Evolutionary conservation across 2,329 filamentous ascomycete genomes (phyloP).

Genomic region (Coleophoma eucalyptorum): DNA sequence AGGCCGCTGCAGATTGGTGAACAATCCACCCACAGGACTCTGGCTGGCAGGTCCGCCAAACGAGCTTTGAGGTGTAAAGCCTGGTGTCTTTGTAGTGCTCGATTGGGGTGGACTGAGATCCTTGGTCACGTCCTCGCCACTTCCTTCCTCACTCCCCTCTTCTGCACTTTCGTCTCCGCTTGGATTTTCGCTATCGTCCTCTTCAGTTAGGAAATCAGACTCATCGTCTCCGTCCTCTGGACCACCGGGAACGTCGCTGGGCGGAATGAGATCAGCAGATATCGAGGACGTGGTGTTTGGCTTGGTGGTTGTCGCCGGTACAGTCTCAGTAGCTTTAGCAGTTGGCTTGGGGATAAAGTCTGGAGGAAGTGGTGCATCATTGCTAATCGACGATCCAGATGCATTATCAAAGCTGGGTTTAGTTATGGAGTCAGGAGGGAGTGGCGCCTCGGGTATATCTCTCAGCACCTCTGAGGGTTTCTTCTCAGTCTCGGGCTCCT

Average conservation of each 20-base stretch:
- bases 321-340: conserved; percentile 6
- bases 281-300: conserved; percentile 10
- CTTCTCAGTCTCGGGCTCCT: conserved; percentile 17
- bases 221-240: conserved; percentile 25
- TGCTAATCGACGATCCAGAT: conserved; percentile 35
- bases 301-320: conserved; percentile 1
- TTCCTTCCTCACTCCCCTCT: conserved; percentile 40
- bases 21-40: conserved; percentile 24
- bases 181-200: conserved; percentile 29
- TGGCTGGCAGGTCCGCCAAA: conserved; percentile 47
- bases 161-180: conserved; percentile 35
- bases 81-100: conserved; percentile 40
- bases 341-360: conserved; percentile 24
- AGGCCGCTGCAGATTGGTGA: conserved; percentile 41
- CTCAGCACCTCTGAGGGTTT: conserved; percentile 6
- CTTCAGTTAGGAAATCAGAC: conserved; percentile 25
- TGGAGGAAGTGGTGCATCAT: conserved; percentile 37
- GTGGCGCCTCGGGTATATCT: conserved; percentile 30
- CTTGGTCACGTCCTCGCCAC: conserved; percentile 61
- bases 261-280: conserved; percentile 17
- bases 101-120: conserved; percentile 51
- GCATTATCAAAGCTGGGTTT: conserved; percentile 31
- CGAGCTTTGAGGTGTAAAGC: conserved; percentile 54
- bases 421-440: conserved; percentile 39
- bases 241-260: conserved; percentile 23